Conservation (phyloP, 2,329 filamentous ascomycete species). For the Colletotrichum euphorbiae region DNA sequence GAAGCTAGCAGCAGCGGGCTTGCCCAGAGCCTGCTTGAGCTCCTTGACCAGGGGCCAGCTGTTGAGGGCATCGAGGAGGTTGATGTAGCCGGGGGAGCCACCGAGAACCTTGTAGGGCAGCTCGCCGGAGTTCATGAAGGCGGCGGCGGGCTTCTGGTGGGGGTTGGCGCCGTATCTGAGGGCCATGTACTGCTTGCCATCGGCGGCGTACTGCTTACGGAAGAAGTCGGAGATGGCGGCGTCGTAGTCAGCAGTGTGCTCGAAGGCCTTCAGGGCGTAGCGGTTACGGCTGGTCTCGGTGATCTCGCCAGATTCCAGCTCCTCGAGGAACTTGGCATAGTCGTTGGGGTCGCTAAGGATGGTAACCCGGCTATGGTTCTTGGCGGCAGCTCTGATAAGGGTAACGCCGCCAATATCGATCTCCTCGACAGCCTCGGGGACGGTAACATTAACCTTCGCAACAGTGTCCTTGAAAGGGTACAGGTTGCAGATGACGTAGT, state of each 20-base stretch:
- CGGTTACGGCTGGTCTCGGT: slow-evolving; percentile 85
- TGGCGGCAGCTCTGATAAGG: slow-evolving; percentile 93
- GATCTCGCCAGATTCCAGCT: slow-evolving; percentile 89
- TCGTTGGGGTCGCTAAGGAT: slow-evolving; percentile 95
- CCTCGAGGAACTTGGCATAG: slow-evolving; percentile 93
- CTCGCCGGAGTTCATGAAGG: slow-evolving; percentile 77
- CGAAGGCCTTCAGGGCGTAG: slow-evolving; percentile 97
- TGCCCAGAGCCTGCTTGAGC: slow-evolving; percentile 86
- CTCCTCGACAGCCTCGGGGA: slow-evolving; percentile 97
- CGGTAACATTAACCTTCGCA: slow-evolving; percentile 95
- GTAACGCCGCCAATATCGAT: slow-evolving; percentile 99
- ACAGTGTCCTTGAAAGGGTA: slow-evolving; percentile 99
- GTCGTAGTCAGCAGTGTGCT: slow-evolving; percentile 98
- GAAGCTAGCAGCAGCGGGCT: slow-evolving; percentile 95
- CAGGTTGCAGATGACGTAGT: slow-evolving; percentile 97
- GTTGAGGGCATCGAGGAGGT: slow-evolving; percentile 95
- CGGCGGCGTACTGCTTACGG: slow-evolving; percentile 92
- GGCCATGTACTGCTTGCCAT: slow-evolving; percentile 83
- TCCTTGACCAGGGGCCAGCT: slow-evolving; percentile 98
- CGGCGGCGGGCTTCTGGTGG: slow-evolving; percentile 95
- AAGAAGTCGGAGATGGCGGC: slow-evolving; percentile 96
- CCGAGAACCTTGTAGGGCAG: slow-evolving; percentile 95
- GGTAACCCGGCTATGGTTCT: slow-evolving; percentile 96
- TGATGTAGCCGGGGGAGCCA: slow-evolving; percentile 95
- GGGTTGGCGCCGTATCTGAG: slow-evolving; percentile 97